Conservation (phyloP, 2,329 filamentous ascomycete genomes). For the Monosporascus sp. region DNA sequence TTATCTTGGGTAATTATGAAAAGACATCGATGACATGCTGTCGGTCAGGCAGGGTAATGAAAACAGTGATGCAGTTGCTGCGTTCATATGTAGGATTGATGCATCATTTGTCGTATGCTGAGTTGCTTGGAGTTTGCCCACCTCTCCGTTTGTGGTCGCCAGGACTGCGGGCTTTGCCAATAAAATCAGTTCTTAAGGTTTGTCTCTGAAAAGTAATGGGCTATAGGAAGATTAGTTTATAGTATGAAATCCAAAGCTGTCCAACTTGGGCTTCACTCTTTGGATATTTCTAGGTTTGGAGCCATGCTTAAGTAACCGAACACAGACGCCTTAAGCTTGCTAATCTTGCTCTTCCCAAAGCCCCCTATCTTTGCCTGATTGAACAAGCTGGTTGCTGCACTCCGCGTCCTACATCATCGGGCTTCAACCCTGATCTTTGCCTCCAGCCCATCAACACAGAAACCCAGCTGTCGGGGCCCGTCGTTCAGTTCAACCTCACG, state of each 20-base stretch:
- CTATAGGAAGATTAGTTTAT: background rate
- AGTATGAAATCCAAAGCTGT: background rate
- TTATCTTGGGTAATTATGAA: too few relatives aligned
- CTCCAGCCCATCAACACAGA: slow-evolving; percentile 71
- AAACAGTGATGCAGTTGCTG: too few relatives aligned
- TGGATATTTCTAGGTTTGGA: background rate
- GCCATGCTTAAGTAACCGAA: background rate
- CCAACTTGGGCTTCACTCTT: background rate
- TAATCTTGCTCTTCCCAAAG: too few relatives aligned
- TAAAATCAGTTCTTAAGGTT: background rate
- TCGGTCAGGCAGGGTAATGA: too few relatives aligned
- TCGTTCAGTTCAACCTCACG: slow-evolving; percentile 76
- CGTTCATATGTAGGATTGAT: too few relatives aligned
- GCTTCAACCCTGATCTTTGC: slow-evolving; percentile 67
- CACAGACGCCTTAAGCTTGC: too few relatives aligned
- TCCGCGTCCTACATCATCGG: slow-evolving; percentile 17
- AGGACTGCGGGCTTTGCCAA: background rate
- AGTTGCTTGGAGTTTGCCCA: too few relatives aligned
- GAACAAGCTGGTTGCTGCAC: background rate
- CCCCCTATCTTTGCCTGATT: background rate
- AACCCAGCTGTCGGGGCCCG: slow-evolving; percentile 75
- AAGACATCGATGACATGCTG: too few relatives aligned
- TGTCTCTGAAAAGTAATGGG: slow-evolving; percentile 2
- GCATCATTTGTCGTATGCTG: too few relatives aligned
- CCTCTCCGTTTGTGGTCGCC: slow-evolving; percentile 8